Evolutionary conservation across 192 early-diverging fungal species (phyloP), one percentile per base, ranked within the genome.

Genomic region (Spinellus fusiger): DNA sequence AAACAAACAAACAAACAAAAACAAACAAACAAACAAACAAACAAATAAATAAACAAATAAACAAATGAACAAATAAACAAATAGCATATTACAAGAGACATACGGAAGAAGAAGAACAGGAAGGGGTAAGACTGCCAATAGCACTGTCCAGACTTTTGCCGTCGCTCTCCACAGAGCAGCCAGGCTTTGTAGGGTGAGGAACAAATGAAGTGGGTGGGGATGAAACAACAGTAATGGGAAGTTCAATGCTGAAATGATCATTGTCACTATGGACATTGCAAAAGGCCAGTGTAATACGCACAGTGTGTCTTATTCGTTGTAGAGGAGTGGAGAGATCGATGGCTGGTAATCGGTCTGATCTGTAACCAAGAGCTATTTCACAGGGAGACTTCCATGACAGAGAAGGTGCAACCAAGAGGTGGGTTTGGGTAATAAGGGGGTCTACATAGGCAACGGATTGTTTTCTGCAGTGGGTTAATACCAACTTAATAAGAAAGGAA

Each of bases 281-380:
- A 58, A 35, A 58, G 37, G n/a, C 18, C 1, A 58, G 56, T 8
- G 56, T 58, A 26, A 58, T 44, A 35, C 56, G 35, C 13, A 58
- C 35, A 12, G 22, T 34, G 27, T 58, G 56, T 2, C 20, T 22
- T 16, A 58, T 40, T 27, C 35, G 6, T 15, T 35, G 31, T 9
- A 29, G 37, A 22, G 56, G 56, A 15, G 35, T 38, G 5, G 34
- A 40, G 5, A 58, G 35, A 29, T 51, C 27, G 4, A 25, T 12
- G 5, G 12, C 26, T 4, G 56, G 56, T 38, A 58, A 46, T 27
- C 18, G 34, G 1, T 12, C 12, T 23, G 44, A n/a, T 3, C 26
- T 25, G 25, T 10, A 9, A 15, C 20, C 20, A 15, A 51, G 12
- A n/a, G 40, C 4, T 44, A 44, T 44, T 51, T 51, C 25, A 22